Evolutionary conservation across 2,329 filamentous ascomycete genomes (phyloP), one percentile per base, ranked within the genome.

Genomic region (Sclerotinia spermophila): DNA sequence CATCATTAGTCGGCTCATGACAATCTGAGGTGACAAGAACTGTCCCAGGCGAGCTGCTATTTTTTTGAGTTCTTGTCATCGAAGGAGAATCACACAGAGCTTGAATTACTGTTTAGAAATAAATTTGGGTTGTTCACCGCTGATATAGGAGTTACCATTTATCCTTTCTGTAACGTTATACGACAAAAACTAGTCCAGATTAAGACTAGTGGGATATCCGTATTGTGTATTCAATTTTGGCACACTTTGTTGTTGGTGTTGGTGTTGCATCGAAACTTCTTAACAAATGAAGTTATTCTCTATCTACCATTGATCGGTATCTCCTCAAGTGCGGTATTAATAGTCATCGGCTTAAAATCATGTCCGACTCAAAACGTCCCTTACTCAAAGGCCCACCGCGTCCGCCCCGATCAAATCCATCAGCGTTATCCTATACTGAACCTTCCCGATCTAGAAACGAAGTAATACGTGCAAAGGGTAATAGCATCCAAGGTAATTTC

Each of bases 391-490:
- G 73, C 10, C 67, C 71, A 42, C 69, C 76, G 7, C 73, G 67
- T 21, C 71, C 73, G 38, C 74, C 75, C 5, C 59, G 58, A 62
- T 38, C 40, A 6, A 65, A 72, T 56, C 30, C 72, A 7, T 61
- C n/a, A 19, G 51, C 42, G 19, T 15, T 68, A n/a, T 76, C 74
- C 7, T 74, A 75, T 38, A 74, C 73, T 15, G 72, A 77, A 69
- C 60, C 66, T 30, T 67, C 60, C 62, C 67, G 71, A 58, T 75
- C 73, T 7, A 75, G 73, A 56, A 59, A 74, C 8, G 74, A 76
- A 45, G 40, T 77, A 65, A 11, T 55, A 74, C 3, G 42, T 38
- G 13, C 13, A 19, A 21, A 21, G 40, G 4, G 17, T n/a, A 42
- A 21, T 11, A 27, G 27, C 21, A 6, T 42, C n/a, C 40, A 38